Percentiles rank a stretch among this genome's conserved stretches.
phyloP scores from a whole-genome alignment of 371 early-diverging fungal genomes.

The Apophysomyces sp. region DNA sequence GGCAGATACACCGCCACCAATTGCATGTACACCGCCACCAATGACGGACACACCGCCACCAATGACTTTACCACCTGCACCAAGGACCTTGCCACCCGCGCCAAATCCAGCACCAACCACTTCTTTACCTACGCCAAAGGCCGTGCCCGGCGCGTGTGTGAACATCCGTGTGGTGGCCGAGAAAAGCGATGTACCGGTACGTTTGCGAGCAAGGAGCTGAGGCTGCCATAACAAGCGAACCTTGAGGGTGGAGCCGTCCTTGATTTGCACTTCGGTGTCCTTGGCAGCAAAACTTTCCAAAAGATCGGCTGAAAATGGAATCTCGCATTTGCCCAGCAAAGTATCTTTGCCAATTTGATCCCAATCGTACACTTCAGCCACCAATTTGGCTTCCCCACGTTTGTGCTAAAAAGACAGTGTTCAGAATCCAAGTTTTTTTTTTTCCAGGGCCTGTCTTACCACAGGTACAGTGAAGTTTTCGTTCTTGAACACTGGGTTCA shows the following conservation, averaged over 20 bases:
- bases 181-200: slow-evolving; percentile 33
- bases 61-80: slow-evolving; percentile 37
- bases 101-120: slow-evolving; percentile 34
- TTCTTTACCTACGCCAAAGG: slow-evolving; percentile 28
- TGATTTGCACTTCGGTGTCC: slow-evolving; percentile 27
- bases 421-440: not conserved
- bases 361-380: slow-evolving; percentile 79
- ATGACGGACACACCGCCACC: slow-evolving; percentile 37
- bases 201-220: slow-evolving; percentile 44
- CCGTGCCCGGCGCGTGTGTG: slow-evolving; percentile 39
- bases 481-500: slow-evolving; percentile 82
- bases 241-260: slow-evolving; percentile 23
- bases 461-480: slow-evolving; percentile 73
- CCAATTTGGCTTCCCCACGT: slow-evolving; percentile 50
- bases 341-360: slow-evolving; percentile 71
- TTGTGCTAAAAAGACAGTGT: slow-evolving; percentile 20
- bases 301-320: slow-evolving; percentile 28
- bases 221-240: slow-evolving; percentile 48
- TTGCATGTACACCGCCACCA: slow-evolving; percentile 9
- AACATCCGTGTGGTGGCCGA: slow-evolving; percentile 45
- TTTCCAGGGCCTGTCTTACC: slow-evolving; percentile 10
- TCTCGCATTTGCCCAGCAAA: slow-evolving; percentile 44
- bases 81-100: slow-evolving; percentile 29
- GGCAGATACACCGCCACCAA: slow-evolving; percentile 14
- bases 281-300: slow-evolving; percentile 41